Evolutionary conservation across 2,329 filamentous ascomycete genomes (phyloP), one percentile per base, ranked within the genome.

Genomic region (Neurospora crassa): DNA sequence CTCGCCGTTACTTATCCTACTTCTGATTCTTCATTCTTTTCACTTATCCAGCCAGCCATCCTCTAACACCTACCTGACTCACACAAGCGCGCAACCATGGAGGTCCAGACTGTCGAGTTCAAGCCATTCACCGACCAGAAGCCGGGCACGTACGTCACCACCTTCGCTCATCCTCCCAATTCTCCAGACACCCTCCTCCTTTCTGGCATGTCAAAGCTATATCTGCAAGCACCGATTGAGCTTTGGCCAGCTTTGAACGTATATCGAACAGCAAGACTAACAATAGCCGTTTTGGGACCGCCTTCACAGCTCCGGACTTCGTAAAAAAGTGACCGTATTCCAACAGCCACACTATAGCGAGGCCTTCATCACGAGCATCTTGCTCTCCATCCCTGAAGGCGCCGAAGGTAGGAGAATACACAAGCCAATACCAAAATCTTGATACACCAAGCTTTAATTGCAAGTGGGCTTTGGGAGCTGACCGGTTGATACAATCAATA

Each of bases 271-370:
- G 11, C 53, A 63, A 63, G 8, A 63, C 53, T 63, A 63, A 63
- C 47, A 59, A 29, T 14, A 63, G 18, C 16, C 20, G 18, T 37
- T 3, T 5, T 18, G 59, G 16, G 41, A 24, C 68, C 45, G 71
- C 24, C 70, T 59, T 67, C 68, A 71, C 79, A 98, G 95, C 77
- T 99, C 96, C 76, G 96, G 96, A 82, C 93, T 99, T 82, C 94
- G 96, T 75, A 99, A 99, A 85, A 98, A 97, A 89, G 96, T 98
- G 84, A 94, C 93, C 79, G 92, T 97, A 81, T 99, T 99, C 87
- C 93, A 99, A 83, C 87, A 97, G 83, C 87, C 90, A 73, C 89
- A 99, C 84, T 99, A 99, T 88, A 94, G 93, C 83, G 96, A 99
- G 84, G 90, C 95, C 69, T 99, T 99, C 82, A 89, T 99, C 76